These are phyloP conservation scores for Trichophaea hybrida DNA, from an alignment of 2,329 filamentous ascomycete species.

Conservation along the genomic window DNA sequence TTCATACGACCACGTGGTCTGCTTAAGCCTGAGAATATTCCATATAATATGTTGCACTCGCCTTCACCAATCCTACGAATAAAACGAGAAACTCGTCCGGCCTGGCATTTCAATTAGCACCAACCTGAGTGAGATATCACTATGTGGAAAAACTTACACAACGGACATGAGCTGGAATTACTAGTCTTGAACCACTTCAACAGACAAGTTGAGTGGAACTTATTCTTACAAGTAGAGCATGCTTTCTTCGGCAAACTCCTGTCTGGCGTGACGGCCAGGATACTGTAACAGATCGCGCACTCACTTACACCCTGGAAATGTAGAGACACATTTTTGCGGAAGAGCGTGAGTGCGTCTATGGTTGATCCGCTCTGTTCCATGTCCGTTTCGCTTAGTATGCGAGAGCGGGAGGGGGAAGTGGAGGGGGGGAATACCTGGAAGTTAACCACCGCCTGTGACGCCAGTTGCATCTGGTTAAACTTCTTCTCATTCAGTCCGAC, in stretches of 20 bases:
- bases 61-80: not conserved
- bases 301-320: slow-evolving; percentile 86
- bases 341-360: slow-evolving; percentile 72
- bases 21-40: not conserved
- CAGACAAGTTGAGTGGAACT: slow-evolving; percentile 78
- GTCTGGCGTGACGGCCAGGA: slow-evolving; percentile 59
- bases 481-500: slow-evolving; percentile 82
- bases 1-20: not conserved
- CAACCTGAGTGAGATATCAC: not conserved
- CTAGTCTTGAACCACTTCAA: slow-evolving; percentile 97
- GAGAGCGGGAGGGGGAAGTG: not conserved
- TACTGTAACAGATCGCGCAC: slow-evolving; percentile 92
- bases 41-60: too few species aligned
- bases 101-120: not conserved
- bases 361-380: slow-evolving; percentile 56
- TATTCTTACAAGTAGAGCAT: slow-evolving; percentile 83
- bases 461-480: slow-evolving; percentile 82
- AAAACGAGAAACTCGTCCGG: slow-evolving; percentile 5
- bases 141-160: slow-evolving; percentile 74
- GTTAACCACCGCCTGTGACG: slow-evolving; percentile 80
- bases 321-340: slow-evolving; percentile 72
- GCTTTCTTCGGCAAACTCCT: slow-evolving; percentile 82
- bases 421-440: slow-evolving; percentile 48
- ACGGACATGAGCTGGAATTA: slow-evolving; percentile 77
- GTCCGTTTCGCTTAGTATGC: slow-evolving; percentile 1